Evolutionary conservation across 768 basidiomycete genomes (phyloP).

Genomic region (Lactarius trivialis): DNA sequence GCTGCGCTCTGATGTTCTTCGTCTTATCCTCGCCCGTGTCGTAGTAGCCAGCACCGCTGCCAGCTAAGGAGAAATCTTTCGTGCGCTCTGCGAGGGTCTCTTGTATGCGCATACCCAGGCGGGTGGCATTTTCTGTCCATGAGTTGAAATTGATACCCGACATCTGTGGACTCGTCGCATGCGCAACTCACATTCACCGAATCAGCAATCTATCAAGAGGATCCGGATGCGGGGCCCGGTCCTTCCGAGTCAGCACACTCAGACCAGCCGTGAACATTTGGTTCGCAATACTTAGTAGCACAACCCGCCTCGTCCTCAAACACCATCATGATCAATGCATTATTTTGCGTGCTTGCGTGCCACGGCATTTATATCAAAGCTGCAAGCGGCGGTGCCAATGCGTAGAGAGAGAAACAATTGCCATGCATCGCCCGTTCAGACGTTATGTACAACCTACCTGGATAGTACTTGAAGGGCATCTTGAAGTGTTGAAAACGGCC

Average conservation of each 20-base stretch:
- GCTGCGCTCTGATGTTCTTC: constrained; percentile 75
- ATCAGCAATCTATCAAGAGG: background rate
- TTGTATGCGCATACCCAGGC: constrained; percentile 76
- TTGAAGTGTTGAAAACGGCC: background rate
- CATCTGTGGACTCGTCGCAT: constrained; percentile 22
- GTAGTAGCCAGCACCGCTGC: constrained; percentile 51
- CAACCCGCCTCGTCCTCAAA: background rate
- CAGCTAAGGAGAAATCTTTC: constrained; percentile 58
- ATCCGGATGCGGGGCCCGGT: background rate
- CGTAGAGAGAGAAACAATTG: background rate
- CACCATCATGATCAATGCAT: too few relatives aligned
- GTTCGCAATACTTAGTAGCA: too few relatives aligned
- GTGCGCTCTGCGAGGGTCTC: constrained; percentile 80
- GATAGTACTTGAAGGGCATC: background rate
- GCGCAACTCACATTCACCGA: background rate
- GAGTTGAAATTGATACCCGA: constrained; percentile 30
- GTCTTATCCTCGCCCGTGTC: constrained; percentile 75
- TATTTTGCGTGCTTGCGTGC: too few relatives aligned
- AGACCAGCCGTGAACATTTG: too few relatives aligned
- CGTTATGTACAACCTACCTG: background rate
- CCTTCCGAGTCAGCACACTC: background rate
- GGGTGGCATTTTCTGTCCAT: constrained; percentile 76
- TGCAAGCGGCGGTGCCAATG: background rate
- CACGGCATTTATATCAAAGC: background rate
- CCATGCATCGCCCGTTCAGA: background rate